phyloP scores from a whole-genome alignment of 2,329 filamentous ascomycete species.

The Calonectria honghensis region DNA sequence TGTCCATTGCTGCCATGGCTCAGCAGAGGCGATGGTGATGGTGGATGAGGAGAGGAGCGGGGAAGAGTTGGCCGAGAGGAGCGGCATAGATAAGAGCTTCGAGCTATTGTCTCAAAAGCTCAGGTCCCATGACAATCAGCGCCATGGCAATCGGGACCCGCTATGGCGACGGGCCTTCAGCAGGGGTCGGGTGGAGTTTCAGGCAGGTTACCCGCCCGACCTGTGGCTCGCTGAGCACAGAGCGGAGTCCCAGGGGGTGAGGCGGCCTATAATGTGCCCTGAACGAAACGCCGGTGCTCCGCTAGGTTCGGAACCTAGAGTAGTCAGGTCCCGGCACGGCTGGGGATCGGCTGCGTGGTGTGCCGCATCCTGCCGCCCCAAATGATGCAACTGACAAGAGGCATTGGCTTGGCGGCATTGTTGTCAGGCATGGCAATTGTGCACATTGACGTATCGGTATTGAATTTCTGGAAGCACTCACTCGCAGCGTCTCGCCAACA shows the following conservation, averaged over 20 bases:
- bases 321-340: neutral
- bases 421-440: neutral
- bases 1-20: constrained; percentile 56
- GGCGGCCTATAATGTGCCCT: constrained; percentile 15
- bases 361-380: too few relatives aligned
- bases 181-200: constrained; percentile 23
- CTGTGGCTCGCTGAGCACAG: constrained; percentile 2
- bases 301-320: constrained; percentile 9
- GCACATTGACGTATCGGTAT: neutral
- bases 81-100: constrained; percentile 45
- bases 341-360: neutral
- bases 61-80: constrained; percentile 25
- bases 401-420: neutral
- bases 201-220: constrained; percentile 16
- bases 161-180: constrained; percentile 44
- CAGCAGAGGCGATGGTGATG: constrained; percentile 14
- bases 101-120: constrained; percentile 37
- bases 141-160: constrained; percentile 47
- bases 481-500: neutral
- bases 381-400: neutral
- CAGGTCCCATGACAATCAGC: constrained; percentile 30
- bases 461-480: neutral
- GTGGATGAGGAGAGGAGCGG: constrained; percentile 18
- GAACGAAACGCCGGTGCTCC: neutral
- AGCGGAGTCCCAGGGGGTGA: neutral